These are phyloP conservation scores for Aspergillus texensis DNA, from an alignment of 2,329 filamentous ascomycete genomes.

Conservation along the genomic window DNA sequence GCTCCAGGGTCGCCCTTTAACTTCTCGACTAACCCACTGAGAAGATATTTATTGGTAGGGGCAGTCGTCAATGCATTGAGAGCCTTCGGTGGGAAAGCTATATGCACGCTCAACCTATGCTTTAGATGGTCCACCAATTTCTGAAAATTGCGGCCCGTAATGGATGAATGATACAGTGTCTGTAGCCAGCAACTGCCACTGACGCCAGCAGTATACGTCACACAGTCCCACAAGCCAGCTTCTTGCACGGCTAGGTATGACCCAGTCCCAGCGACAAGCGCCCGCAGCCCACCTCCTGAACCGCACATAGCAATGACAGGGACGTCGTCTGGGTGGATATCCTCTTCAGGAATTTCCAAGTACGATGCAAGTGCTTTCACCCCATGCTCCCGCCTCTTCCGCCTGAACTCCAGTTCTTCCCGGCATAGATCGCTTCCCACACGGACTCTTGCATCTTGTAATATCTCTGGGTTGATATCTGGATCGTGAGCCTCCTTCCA, in stretches of 20 bases:
- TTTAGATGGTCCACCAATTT: conserved; percentile 83
- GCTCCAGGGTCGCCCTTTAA: conserved; percentile 78
- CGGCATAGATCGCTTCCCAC: conserved; percentile 79
- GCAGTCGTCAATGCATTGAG: conserved; percentile 80
- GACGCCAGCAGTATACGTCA: conserved; percentile 93
- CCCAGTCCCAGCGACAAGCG: conserved; percentile 85
- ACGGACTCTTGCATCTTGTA: conserved; percentile 77
- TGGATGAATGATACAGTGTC: conserved; percentile 79
- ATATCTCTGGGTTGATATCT: conserved; percentile 81
- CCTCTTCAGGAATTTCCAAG: conserved; percentile 72
- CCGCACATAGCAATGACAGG: conserved; percentile 93
- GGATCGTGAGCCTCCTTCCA: conserved; percentile 90
- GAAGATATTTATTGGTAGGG: conserved; percentile 88
- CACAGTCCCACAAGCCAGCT: conserved; percentile 87
- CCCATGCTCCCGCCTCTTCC: conserved; percentile 68
- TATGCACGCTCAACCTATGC: conserved; percentile 79
- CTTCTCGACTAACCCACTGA: conserved; percentile 89
- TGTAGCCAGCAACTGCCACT: conserved; percentile 97
- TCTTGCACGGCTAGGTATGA: conserved; percentile 83
- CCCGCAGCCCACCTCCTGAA: conserved; percentile 86
- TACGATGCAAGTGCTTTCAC: conserved; percentile 78
- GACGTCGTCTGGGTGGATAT: conserved; percentile 90
- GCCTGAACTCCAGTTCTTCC: conserved; percentile 77
- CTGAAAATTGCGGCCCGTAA: conserved; percentile 68
- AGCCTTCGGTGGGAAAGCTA: conserved; percentile 86